Conservation (phyloP, 2,329 filamentous ascomycete genomes). For the Talaromyces sp. region DNA sequence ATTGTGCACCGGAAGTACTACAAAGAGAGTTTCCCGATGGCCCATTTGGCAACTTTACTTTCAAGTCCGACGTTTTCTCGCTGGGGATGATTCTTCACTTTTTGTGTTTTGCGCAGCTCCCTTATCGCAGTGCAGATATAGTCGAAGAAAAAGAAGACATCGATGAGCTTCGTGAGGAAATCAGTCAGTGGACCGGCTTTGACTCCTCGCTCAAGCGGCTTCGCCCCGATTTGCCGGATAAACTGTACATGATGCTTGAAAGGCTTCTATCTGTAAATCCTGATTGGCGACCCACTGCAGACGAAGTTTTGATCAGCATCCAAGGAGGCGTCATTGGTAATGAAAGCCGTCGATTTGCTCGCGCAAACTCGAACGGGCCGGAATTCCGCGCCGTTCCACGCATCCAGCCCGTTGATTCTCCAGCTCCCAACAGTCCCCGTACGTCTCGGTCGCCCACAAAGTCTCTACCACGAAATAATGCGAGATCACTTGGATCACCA, state of each 20-base stretch:
- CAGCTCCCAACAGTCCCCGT: conserved; percentile 22
- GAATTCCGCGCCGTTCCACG: conserved; percentile 30
- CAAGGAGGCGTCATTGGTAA: conserved; percentile 57
- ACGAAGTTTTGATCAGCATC: conserved; percentile 76
- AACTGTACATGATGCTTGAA: conserved; percentile 80
- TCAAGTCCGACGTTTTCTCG: conserved; percentile 97
- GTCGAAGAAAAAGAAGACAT: conserved; percentile 80
- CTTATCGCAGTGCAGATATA: conserved; percentile 77
- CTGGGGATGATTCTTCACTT: conserved; percentile 98
- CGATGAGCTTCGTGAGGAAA: conserved; percentile 78
- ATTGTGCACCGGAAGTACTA: conserved; percentile 92
- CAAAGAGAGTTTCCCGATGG: conserved; percentile 60
- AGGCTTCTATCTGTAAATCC: conserved; percentile 75
- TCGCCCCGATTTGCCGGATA: conserved; percentile 76
- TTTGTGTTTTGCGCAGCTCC: conserved; percentile 87
- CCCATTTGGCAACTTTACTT: conserved; percentile 85
- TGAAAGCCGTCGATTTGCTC: conserved; percentile 38
- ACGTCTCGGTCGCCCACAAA: conserved; percentile 22
- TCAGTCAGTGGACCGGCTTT: conserved; percentile 82
- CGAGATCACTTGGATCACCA: conserved; percentile 6
- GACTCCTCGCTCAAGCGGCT: conserved; percentile 64
- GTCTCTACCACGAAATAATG: neutral
- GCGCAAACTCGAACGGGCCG: conserved; percentile 25
- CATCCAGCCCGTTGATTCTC: conserved; percentile 38
- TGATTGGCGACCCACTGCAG: conserved; percentile 71